Evolutionary conservation across 179 eudicot species (phyloP).

Genomic region (Vitellaria paradoxa): DNA sequence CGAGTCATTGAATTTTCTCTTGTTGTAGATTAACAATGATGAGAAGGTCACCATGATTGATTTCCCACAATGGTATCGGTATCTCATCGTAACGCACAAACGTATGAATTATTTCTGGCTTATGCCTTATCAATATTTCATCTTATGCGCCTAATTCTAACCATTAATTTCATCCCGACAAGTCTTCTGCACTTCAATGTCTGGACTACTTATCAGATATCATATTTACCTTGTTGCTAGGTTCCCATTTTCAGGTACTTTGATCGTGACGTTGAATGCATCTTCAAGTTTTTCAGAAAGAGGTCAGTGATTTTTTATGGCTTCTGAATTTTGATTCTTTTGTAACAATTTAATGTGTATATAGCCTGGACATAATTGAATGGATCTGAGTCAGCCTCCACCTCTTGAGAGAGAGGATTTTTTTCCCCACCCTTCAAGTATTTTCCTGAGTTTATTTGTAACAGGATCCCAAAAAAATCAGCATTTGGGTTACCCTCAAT

Average conservation of each 20-base stretch:
- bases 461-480: too few relatives aligned
- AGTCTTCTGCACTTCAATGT: not conserved
- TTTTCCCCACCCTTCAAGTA: too few relatives aligned
- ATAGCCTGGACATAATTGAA: too few relatives aligned
- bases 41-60: constrained; percentile 92
- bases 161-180: not conserved
- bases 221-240: not conserved
- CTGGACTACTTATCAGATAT: not conserved
- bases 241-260: constrained; percentile 62
- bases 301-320: constrained; percentile 40
- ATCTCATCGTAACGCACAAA: constrained; percentile 86
- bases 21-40: constrained; percentile 81
- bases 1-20: not conserved
- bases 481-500: too few relatives aligned
- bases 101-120: constrained; percentile 40
- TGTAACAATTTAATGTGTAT: not conserved
- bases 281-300: constrained; percentile 83
- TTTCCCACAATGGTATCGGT: constrained; percentile 99
- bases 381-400: too few relatives aligned
- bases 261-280: constrained; percentile 97
- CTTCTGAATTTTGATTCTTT: not conserved
- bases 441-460: too few relatives aligned
- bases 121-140: not conserved
- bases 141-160: not conserved
- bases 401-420: too few relatives aligned